Percentiles rank a stretch among this genome's conserved stretches.
These are phyloP conservation scores for Neopestalotiopsis sp. DNA, from an alignment of 2,329 filamentous ascomycete species.

Conservation along the genomic window DNA sequence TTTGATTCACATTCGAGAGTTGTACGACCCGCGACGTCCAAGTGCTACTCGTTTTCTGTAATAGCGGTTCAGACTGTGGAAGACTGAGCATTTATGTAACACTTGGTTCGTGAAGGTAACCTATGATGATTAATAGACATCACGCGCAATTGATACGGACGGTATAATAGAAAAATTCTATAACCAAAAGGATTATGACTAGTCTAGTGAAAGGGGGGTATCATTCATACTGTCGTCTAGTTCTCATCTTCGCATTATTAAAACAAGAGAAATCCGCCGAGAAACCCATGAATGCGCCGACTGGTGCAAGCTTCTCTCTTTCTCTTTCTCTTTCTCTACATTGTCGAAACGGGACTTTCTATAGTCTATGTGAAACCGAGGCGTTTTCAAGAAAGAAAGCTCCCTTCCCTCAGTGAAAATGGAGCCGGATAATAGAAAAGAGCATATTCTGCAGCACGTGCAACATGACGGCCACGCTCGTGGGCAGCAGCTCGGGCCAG, in stretches of 20 bases:
- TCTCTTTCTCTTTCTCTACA: neutral
- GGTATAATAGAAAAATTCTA: conserved; percentile 23
- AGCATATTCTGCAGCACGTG: conserved; percentile 77
- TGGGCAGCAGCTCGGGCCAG: conserved; percentile 72
- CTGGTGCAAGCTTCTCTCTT: neutral
- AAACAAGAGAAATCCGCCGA: neutral
- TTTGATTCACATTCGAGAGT: no score
- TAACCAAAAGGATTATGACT: conserved; percentile 26
- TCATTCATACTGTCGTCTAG: conserved; percentile 32
- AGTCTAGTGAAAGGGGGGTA: conserved; percentile 32
- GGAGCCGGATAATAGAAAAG: conserved; percentile 70
- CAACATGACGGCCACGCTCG: conserved; percentile 68
- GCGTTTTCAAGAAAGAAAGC: no score
- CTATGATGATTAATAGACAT: no score
- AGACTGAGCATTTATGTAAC: no score
- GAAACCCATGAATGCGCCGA: neutral
- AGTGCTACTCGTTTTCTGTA: no score
- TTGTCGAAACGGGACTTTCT: no score
- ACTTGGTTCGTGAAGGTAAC: no score
- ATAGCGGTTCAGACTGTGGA: no score
- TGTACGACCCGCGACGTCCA: no score
- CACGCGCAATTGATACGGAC: no score
- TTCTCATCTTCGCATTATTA: neutral
- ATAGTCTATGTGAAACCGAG: no score
- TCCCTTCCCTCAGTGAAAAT: conserved; percentile 48